phyloP scores from a whole-genome alignment of 352 stramenopile genomes.

The Pythium dissotocum region DNA sequence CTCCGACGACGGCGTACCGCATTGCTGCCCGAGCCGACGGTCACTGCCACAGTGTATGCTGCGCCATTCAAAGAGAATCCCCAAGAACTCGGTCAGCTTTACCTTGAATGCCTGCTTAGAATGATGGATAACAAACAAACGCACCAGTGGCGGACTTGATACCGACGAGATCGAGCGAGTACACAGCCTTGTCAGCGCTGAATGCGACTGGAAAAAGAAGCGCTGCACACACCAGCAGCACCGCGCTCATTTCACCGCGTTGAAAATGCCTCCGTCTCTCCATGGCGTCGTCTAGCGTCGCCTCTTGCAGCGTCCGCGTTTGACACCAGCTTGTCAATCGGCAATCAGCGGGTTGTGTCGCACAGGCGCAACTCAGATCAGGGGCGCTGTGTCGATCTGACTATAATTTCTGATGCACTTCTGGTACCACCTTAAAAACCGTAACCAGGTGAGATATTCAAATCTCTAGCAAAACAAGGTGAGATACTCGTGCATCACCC shows the following conservation, averaged over 20 bases:
- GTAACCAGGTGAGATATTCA: background rate
- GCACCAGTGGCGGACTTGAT: slow-evolving; percentile 39
- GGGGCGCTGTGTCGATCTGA: slow-evolving; percentile 4
- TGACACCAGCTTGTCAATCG: background rate
- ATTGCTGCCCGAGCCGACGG: slow-evolving; percentile 29
- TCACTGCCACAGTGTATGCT: slow-evolving; percentile 39
- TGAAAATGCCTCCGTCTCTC: slow-evolving; percentile 1
- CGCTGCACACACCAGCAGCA: background rate
- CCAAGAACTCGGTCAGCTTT: background rate
- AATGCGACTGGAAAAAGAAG: slow-evolving; percentile 1
- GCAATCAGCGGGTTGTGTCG: background rate
- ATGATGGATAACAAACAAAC: background rate
- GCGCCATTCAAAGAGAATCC: background rate
- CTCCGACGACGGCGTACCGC: slow-evolving; percentile 5
- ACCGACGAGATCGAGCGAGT: slow-evolving; percentile 37
- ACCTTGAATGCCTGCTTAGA: background rate
- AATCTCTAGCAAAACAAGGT: background rate
- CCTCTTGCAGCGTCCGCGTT: background rate
- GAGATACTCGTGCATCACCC: background rate
- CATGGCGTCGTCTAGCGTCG: background rate
- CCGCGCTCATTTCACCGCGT: too few relatives aligned
- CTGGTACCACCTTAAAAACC: background rate
- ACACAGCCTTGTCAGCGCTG: slow-evolving; percentile 32
- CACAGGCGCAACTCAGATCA: background rate
- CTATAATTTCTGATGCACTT: slow-evolving; percentile 12